Evolutionary conservation across 2,329 filamentous ascomycete species (phyloP).

Genomic region (Colletotrichum trifolii): DNA sequence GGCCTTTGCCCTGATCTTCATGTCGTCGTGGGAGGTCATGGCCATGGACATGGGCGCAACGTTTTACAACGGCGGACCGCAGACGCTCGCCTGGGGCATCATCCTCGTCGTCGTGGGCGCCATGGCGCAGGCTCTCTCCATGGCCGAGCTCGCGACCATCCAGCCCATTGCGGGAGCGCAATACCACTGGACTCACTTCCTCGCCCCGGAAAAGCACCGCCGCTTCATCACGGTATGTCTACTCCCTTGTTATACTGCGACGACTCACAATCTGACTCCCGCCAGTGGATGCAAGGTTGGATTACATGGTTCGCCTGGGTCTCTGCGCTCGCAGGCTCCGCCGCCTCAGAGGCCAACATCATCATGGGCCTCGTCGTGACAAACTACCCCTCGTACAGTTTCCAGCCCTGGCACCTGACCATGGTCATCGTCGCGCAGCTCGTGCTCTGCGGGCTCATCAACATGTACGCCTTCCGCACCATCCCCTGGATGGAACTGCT

Average conservation of each 20-base stretch:
- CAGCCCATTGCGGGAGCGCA: conserved; percentile 40
- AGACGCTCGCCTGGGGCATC: conserved; percentile 33
- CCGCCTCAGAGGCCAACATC: conserved; percentile 33
- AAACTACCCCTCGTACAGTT: conserved; percentile 28
- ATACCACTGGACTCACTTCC: conserved; percentile 39
- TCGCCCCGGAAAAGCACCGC: conserved; percentile 29
- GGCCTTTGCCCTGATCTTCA: conserved; percentile 32
- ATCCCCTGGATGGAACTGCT: conserved; percentile 35
- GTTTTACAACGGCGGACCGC: conserved; percentile 29
- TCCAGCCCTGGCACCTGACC: conserved; percentile 34
- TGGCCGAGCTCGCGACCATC: conserved; percentile 41
- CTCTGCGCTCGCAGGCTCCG: conserved; percentile 28
- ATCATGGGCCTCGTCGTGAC: conserved; percentile 34
- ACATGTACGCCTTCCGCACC: conserved; percentile 34
- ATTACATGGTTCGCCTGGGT: conserved; percentile 35
- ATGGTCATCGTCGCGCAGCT: conserved; percentile 35
- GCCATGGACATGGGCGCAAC: conserved; percentile 35
- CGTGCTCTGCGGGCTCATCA: conserved; percentile 27
- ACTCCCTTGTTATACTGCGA: neutral
- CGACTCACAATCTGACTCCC: neutral
- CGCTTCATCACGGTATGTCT: conserved; percentile 29
- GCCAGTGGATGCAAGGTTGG: conserved; percentile 35
- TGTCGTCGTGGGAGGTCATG: conserved; percentile 35
- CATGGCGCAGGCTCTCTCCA: conserved; percentile 33
- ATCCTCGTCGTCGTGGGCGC: conserved; percentile 31